Evolutionary conservation across 768 basidiomycete genomes (phyloP).

Genomic region (Tylopilus cervinicoccineus): DNA sequence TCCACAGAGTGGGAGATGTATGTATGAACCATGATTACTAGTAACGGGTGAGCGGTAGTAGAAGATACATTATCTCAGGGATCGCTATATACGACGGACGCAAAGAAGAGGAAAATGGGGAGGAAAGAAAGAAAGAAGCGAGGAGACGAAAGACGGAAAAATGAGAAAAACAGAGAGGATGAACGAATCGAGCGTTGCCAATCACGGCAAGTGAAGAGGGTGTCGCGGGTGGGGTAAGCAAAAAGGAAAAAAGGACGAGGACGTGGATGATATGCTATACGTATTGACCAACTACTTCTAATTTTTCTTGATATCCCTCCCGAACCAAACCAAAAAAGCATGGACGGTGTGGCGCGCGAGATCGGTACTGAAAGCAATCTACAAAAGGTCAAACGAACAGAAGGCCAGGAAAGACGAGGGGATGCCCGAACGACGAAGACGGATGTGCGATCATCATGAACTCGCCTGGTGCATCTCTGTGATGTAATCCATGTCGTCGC

Average conservation of each 20-base stretch:
- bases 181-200: background rate
- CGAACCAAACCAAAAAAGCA: conserved; percentile 9
- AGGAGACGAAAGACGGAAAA: background rate
- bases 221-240: conserved; percentile 7
- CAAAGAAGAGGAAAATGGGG: background rate
- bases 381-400: background rate
- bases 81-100: conserved; percentile 10
- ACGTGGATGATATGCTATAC: conserved; percentile 16
- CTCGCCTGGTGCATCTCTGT: conserved; percentile 8
- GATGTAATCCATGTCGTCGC: conserved; percentile 21
- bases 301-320: background rate
- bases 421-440: background rate
- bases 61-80: conserved; percentile 18
- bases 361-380: conserved; percentile 6
- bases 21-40: too few relatives aligned
- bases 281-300: conserved; percentile 4
- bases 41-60: background rate
- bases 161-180: background rate
- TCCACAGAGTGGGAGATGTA: too few relatives aligned
- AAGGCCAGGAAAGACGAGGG: too few relatives aligned
- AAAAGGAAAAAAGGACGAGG: background rate
- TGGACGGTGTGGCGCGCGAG: conserved; percentile 3
- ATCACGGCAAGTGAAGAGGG: background rate
- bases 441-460: conserved; percentile 5
- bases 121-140: background rate